Conservation (phyloP, 257 asterid genomes). For the Gentiana dahurica region DNA sequence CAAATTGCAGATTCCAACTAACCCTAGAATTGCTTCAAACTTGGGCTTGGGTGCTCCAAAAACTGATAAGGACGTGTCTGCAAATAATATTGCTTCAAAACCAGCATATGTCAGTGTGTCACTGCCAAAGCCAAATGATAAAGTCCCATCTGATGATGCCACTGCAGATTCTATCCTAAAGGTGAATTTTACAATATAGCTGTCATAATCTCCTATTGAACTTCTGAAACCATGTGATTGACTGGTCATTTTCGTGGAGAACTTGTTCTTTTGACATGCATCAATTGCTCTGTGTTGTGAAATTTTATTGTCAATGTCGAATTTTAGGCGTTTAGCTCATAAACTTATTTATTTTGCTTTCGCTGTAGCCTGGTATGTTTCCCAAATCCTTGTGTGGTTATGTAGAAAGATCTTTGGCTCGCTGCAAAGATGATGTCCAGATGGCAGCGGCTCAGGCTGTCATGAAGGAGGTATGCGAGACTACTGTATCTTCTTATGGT, state of each 20-base stretch:
- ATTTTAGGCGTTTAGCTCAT: slow-evolving; percentile 5
- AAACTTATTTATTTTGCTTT: slow-evolving; percentile 17
- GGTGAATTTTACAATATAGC: slow-evolving; percentile 28
- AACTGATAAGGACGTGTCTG: slow-evolving; percentile 49
- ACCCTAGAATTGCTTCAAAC: slow-evolving; percentile 88
- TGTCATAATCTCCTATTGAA: too few relatives aligned
- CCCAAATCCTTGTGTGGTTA: slow-evolving; percentile 93
- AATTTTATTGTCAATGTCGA: background rate
- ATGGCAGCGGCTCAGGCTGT: slow-evolving; percentile 68
- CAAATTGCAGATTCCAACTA: slow-evolving; percentile 89
- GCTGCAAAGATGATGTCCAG: slow-evolving; percentile 84
- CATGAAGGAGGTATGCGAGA: slow-evolving; percentile 77
- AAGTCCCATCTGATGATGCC: slow-evolving; percentile 37
- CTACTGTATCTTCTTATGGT: background rate
- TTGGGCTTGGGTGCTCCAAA: slow-evolving; percentile 38
- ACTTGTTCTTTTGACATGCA: background rate
- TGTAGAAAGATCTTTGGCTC: slow-evolving; percentile 97
- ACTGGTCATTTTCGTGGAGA: background rate
- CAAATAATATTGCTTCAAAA: slow-evolving; percentile 30
- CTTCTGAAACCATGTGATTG: background rate
- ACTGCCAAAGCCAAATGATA: slow-evolving; percentile 46
- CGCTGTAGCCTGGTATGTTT: slow-evolving; percentile 65
- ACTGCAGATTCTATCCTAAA: slow-evolving; percentile 55
- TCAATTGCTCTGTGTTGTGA: background rate
- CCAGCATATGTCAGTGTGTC: slow-evolving; percentile 80